phyloP scores from a whole-genome alignment of 805 yeast species.

The Diddensiella caesifluorescens region DNA sequence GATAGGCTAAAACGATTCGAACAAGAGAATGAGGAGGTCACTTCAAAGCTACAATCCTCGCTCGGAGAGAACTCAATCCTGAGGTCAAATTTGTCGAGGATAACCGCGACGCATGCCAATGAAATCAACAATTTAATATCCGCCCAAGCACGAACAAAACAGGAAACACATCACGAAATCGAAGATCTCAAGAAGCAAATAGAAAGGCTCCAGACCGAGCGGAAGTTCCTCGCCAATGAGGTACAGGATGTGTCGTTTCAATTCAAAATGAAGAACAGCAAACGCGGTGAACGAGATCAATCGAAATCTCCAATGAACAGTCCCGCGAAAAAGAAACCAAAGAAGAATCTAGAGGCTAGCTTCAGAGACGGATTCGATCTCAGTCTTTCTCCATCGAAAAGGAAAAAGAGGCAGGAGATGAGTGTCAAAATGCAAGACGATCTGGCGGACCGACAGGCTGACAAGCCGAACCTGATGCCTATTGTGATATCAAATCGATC shows the following conservation, averaged over 20 bases:
- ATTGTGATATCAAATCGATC: not conserved
- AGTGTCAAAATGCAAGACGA: not conserved
- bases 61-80: conserved; percentile 80
- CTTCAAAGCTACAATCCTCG: conserved; percentile 43
- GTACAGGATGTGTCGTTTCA: conserved; percentile 32
- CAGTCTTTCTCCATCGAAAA: conserved; percentile 9
- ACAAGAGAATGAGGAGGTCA: conserved; percentile 27
- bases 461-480: not conserved
- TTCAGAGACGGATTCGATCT: conserved; percentile 31
- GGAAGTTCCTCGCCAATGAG: conserved; percentile 49
- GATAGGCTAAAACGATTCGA: no score
- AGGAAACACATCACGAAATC: conserved; percentile 27
- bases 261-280: not conserved
- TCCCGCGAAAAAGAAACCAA: conserved; percentile 9
- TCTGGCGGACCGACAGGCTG: not conserved
- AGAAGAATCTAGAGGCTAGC: conserved; percentile 15
- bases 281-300: conserved; percentile 7
- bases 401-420: conserved; percentile 7
- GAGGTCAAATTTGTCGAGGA: conserved; percentile 53
- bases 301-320: conserved; percentile 15
- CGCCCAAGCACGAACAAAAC: conserved; percentile 12
- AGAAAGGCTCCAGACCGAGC: conserved; percentile 47
- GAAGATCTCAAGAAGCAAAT: conserved; percentile 39
- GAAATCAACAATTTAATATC: conserved; percentile 29
- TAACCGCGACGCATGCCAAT: conserved; percentile 21